These are phyloP conservation scores for Yamadazyma oceani DNA, from an alignment of 1,139 yeast species.

Conservation along the genomic window DNA sequence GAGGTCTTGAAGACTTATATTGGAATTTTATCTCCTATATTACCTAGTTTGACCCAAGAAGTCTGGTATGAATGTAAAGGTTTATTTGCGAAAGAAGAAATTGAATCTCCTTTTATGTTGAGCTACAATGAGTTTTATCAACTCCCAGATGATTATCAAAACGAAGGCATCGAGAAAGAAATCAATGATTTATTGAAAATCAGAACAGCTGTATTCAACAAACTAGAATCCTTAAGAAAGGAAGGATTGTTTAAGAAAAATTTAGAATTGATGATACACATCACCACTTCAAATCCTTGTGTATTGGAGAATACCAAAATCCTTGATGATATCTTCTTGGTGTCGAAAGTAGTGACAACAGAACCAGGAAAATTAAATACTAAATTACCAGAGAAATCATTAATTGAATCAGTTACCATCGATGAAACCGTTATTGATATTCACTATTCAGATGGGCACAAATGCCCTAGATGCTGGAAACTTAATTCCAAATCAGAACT, in stretches of 20 bases:
- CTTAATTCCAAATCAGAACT: constrained; percentile 53
- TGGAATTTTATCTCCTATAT: constrained; percentile 71
- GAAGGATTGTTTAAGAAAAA: constrained; percentile 56
- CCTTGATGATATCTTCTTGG: constrained; percentile 63
- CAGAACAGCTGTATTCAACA: constrained; percentile 48
- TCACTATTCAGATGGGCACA: constrained; percentile 39
- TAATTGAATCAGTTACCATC: constrained; percentile 16
- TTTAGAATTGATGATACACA: constrained; percentile 48
- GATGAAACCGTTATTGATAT: constrained; percentile 25
- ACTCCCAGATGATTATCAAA: constrained; percentile 27
- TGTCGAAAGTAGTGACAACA: constrained; percentile 35
- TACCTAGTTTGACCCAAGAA: constrained; percentile 85
- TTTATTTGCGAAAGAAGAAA: constrained; percentile 24
- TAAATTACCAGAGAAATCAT: constrained; percentile 1
- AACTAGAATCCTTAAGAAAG: constrained; percentile 33
- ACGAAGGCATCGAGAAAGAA: constrained; percentile 33
- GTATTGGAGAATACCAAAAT: constrained; percentile 34
- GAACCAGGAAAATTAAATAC: not conserved
- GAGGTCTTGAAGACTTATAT: constrained; percentile 63
- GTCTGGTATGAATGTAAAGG: constrained; percentile 65
- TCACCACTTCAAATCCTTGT: constrained; percentile 21
- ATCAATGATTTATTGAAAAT: constrained; percentile 46
- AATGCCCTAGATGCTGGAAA: constrained; percentile 97
- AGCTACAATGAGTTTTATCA: constrained; percentile 29
- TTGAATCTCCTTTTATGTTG: constrained; percentile 54